A percentile compares a stretch with the other conserved stretches of the same genome.
phyloP scores from a whole-genome alignment of 1,284 basidiomycete species.

The Bondarzewia mesenterica region DNA sequence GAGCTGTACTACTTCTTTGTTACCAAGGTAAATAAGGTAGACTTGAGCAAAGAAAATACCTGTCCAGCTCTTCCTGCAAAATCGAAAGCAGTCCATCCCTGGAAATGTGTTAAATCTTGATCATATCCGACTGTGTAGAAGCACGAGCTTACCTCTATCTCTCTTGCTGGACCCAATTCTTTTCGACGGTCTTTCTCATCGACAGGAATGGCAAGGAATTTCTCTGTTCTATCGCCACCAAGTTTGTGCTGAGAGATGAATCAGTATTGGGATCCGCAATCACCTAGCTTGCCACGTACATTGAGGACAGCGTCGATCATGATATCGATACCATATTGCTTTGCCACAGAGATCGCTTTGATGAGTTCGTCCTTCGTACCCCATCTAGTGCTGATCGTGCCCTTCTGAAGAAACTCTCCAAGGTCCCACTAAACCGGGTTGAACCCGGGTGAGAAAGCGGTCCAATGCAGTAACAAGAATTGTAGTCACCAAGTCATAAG shows the following conservation, averaged over 20 bases:
- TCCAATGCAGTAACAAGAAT: not conserved
- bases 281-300: slow-evolving; percentile 30
- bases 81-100: slow-evolving; percentile 86
- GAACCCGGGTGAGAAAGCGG: too few relatives aligned
- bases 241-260: slow-evolving; percentile 53
- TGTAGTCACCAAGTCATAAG: slow-evolving; percentile 60
- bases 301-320: slow-evolving; percentile 75
- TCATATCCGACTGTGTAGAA: not conserved
- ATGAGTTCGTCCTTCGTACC: slow-evolving; percentile 82
- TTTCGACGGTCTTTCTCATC: slow-evolving; percentile 55
- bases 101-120: slow-evolving; percentile 2
- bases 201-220: slow-evolving; percentile 70
- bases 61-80: slow-evolving; percentile 74
- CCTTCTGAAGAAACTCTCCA: slow-evolving; percentile 89
- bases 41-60: slow-evolving; percentile 26
- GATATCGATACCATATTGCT: slow-evolving; percentile 51
- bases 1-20: slow-evolving; percentile 51
- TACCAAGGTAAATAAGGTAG: not conserved
- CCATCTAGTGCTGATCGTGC: slow-evolving; percentile 80
- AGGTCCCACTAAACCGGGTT: slow-evolving; percentile 66
- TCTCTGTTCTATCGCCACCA: slow-evolving; percentile 78
- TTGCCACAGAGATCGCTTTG: slow-evolving; percentile 52
- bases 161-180: slow-evolving; percentile 49
- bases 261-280: not conserved
- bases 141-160: slow-evolving; percentile 53